Percentiles rank a stretch among this genome's conserved stretches.
Conservation (phyloP, 305 asterid species). For the Fraxinus platypoda region DNA sequence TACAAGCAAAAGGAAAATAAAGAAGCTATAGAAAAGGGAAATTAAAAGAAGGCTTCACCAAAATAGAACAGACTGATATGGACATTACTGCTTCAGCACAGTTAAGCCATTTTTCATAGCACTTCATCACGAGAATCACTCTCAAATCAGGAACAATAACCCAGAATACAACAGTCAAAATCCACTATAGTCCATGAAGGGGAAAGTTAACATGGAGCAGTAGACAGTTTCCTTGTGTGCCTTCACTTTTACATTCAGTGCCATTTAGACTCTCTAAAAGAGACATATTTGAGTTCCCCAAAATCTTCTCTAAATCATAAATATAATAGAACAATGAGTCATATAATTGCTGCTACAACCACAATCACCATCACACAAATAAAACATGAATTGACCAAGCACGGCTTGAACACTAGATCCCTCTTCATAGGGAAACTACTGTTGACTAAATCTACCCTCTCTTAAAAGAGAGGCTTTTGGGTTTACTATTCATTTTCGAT, state of each 20-base stretch:
- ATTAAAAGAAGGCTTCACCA: not conserved
- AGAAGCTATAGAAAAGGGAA: not conserved
- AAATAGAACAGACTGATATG: not conserved
- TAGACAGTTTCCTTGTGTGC: not conserved
- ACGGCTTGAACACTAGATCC: not conserved
- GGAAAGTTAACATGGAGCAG: not conserved
- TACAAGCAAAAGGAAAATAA: not conserved
- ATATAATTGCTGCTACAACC: not conserved
- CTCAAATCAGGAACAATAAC: not conserved
- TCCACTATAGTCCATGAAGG: not conserved
- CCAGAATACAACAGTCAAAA: not conserved
- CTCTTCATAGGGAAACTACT: not conserved
- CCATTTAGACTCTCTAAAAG: not conserved
- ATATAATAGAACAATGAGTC: not conserved
- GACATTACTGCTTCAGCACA: not conserved
- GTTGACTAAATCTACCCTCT: not conserved
- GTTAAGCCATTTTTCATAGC: not conserved
- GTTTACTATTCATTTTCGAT: too few relatives aligned
- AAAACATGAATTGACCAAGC: not conserved
- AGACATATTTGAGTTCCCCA: not conserved
- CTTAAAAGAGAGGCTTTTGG: too few relatives aligned
- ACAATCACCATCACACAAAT: not conserved
- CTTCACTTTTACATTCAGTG: not conserved
- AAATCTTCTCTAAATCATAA: not conserved
- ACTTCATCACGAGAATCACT: not conserved